Conservation (phyloP, 192 early-diverging fungal genomes). For the Podila verticillata region DNA sequence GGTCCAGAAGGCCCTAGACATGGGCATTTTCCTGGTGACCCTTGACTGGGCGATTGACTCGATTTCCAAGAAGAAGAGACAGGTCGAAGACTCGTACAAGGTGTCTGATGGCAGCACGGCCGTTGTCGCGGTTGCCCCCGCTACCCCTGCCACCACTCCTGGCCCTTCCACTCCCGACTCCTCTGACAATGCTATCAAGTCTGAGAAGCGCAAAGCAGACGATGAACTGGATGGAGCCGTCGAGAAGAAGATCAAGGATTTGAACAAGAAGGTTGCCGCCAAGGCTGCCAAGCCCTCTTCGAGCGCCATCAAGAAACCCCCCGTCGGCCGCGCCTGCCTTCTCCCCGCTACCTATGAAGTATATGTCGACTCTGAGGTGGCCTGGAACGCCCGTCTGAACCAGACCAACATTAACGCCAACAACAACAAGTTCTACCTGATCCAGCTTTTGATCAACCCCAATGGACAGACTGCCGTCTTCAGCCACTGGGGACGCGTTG, state of each 20-base stretch:
- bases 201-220: slow-evolving; percentile 33
- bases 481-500: slow-evolving; percentile 82
- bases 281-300: slow-evolving; percentile 16
- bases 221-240: slow-evolving; percentile 10
- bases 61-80: slow-evolving; percentile 17
- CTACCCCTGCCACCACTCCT: background rate
- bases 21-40: slow-evolving; percentile 29
- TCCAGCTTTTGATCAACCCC: slow-evolving; percentile 66
- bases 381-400: slow-evolving; percentile 73
- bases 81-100: slow-evolving; percentile 20
- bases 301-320: slow-evolving; percentile 35
- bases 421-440: slow-evolving; percentile 82
- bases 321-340: slow-evolving; percentile 24
- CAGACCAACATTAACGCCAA: slow-evolving; percentile 73
- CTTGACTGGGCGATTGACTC: slow-evolving; percentile 50
- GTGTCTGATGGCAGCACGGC: background rate
- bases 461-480: slow-evolving; percentile 58
- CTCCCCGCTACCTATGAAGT: slow-evolving; percentile 19
- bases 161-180: background rate
- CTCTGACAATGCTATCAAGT: background rate
- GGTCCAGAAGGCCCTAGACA: slow-evolving; percentile 16
- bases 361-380: slow-evolving; percentile 32
- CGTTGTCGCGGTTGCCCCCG: background rate
- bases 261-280: slow-evolving; percentile 24
- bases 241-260: slow-evolving; percentile 41